Conservation (phyloP, 1,139 yeast species). For the Lodderomyces parapsilosis region DNA sequence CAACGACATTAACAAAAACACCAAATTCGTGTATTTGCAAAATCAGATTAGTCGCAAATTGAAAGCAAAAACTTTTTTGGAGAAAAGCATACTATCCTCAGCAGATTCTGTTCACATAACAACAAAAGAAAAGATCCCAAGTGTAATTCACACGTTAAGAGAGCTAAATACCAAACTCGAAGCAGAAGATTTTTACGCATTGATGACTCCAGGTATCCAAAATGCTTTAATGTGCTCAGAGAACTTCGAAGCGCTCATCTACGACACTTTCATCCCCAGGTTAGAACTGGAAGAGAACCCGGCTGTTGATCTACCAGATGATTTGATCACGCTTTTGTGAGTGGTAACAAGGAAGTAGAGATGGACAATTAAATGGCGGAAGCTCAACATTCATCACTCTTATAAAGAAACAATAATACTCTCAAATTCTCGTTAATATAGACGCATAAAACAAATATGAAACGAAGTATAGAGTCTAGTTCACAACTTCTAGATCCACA, state of each 20-base stretch:
- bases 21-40: background rate
- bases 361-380: too few species aligned
- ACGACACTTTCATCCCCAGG: background rate
- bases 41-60: background rate
- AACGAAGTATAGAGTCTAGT: too few species aligned
- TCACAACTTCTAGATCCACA: too few species aligned
- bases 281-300: slow-evolving; percentile 3
- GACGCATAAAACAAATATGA: too few species aligned
- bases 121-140: background rate
- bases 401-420: too few species aligned
- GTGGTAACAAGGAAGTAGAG: too few species aligned
- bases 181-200: background rate
- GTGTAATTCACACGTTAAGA: background rate
- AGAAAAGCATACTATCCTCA: background rate
- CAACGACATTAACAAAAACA: background rate
- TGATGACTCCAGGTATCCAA: background rate
- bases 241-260: slow-evolving; percentile 7
- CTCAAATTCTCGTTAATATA: too few species aligned
- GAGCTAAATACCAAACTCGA: background rate
- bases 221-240: slow-evolving; percentile 2
- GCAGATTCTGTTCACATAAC: background rate
- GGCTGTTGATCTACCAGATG: slow-evolving; percentile 6
- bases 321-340: slow-evolving; percentile 1
- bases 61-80: background rate
- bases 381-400: too few species aligned